A percentile compares a stretch with the other conserved stretches of the same genome.
Conservation (phyloP, 371 early-diverging fungal species). For the Haplosporangium sp. region DNA sequence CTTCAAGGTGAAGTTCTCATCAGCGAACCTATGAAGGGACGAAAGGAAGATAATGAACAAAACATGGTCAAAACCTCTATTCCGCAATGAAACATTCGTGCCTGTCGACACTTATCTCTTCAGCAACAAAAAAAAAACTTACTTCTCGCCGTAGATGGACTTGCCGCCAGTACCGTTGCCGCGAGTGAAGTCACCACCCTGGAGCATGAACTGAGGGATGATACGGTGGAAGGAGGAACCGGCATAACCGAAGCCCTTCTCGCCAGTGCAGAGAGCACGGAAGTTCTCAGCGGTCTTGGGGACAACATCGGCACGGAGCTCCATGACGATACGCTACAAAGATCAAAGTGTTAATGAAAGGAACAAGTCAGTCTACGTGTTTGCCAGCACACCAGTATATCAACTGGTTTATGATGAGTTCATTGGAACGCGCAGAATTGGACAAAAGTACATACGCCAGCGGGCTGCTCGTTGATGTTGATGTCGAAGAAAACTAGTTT, state of each 20-base stretch:
- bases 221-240: conserved; percentile 93
- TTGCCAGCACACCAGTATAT: too few relatives aligned
- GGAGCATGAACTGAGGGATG: conserved; percentile 97
- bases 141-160: conserved; percentile 94
- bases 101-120: too few relatives aligned
- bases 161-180: conserved; percentile 97
- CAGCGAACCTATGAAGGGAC: conserved; percentile 75
- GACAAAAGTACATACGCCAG: conserved; percentile 58
- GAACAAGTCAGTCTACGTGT: too few relatives aligned
- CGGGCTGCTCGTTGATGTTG: conserved; percentile 63
- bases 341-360: background rate
- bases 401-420: background rate
- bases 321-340: conserved; percentile 76
- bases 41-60: background rate
- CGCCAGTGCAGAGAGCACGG: conserved; percentile 69
- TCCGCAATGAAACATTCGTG: too few relatives aligned
- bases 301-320: conserved; percentile 75
- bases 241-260: conserved; percentile 88
- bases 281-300: conserved; percentile 95
- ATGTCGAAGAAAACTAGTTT: conserved; percentile 77
- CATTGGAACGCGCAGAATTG: too few relatives aligned
- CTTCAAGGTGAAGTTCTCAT: conserved; percentile 98
- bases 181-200: conserved; percentile 98
- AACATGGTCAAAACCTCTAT: background rate
- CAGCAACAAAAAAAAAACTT: conserved; percentile 12